Evolutionary conservation across 805 yeast genomes (phyloP).

Genomic region (Yamadazyma nakazawae): DNA sequence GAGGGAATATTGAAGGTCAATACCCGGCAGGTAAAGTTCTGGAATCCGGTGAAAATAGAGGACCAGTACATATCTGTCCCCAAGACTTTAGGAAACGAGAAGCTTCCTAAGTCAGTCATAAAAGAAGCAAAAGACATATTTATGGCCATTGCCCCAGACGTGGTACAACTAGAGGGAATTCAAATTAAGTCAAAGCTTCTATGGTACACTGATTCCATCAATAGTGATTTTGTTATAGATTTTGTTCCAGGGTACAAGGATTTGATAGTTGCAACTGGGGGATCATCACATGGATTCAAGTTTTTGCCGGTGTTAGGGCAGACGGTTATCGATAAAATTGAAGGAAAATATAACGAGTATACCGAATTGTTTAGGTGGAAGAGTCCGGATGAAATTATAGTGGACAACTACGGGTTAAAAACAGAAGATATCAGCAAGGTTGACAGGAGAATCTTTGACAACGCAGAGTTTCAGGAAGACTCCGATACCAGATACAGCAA

Average conservation of each 20-base stretch:
- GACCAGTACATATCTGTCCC: constrained; percentile 2
- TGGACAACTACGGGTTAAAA: no score
- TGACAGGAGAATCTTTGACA: no score
- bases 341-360: constrained; percentile 4
- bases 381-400: not conserved
- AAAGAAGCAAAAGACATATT: constrained; percentile 5
- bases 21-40: constrained; percentile 7
- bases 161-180: not conserved
- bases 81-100: not conserved
- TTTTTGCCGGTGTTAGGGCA: constrained; percentile 33
- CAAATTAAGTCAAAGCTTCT: not conserved
- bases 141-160: constrained; percentile 1
- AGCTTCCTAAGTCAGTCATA: constrained; percentile 1
- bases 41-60: constrained; percentile 4
- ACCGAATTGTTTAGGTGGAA: constrained; percentile 9
- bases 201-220: constrained; percentile 14
- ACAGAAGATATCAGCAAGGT: no score
- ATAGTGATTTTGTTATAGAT: constrained; percentile 33
- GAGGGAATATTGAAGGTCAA: constrained; percentile 2
- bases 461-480: no score
- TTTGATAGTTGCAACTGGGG: constrained; percentile 33
- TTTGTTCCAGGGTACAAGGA: constrained; percentile 26
- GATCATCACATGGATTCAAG: constrained; percentile 37
- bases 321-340: constrained; percentile 4
- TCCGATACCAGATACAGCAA: no score